Evolutionary conservation across 2,329 filamentous ascomycete genomes (phyloP), one percentile per base, ranked within the genome.

Genomic region (Teratosphaeriaceae sp.): DNA sequence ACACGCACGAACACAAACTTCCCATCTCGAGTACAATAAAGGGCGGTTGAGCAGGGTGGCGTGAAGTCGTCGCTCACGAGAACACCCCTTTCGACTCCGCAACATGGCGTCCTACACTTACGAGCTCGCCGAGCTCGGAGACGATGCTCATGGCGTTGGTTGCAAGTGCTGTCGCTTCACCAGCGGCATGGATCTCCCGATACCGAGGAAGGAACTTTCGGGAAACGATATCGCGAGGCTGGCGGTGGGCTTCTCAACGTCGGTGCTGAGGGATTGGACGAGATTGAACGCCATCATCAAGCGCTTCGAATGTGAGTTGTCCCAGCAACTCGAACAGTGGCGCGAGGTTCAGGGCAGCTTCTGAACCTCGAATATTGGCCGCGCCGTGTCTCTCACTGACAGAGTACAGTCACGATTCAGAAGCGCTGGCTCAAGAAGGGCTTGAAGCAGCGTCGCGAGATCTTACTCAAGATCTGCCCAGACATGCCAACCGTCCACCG

Each of bases 391-490:
- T n/a, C n/a, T 40, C 29, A 34, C 31, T 34, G 20, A 38, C 20
- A 4, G 8, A 9, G 11, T 38, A 11, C 35, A 38, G 35, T 18
- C 12, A 69, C 65, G 0, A 69, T 80, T 9, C 68, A 69, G 41
- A 75, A 69, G 47, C 67, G 76, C 29, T 82, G 76, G 76, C 46
- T 52, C 2, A 79, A 79, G 52, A 78, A 77, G 58, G 69, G 64
- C 1, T 64, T 62, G 9, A 38, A 59, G 12, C 70, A 79, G 54
- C 63, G 70, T 13, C 60, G 64, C 8, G 62, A 67, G 2, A 60
- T 78, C 2, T 57, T 81, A 2, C 53, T 73, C 1, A 51, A 60
- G n/a, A 64, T 61, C 1, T 76, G 72, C 71, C 74, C 74, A 0
- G 58, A 61, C 16, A 78, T 81, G 66, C 52, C 74, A 0, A 35